Evolutionary conservation across 352 stramenopile genomes (phyloP), one percentile per base, ranked within the genome.

Genomic region (Pythium rishiriense): DNA sequence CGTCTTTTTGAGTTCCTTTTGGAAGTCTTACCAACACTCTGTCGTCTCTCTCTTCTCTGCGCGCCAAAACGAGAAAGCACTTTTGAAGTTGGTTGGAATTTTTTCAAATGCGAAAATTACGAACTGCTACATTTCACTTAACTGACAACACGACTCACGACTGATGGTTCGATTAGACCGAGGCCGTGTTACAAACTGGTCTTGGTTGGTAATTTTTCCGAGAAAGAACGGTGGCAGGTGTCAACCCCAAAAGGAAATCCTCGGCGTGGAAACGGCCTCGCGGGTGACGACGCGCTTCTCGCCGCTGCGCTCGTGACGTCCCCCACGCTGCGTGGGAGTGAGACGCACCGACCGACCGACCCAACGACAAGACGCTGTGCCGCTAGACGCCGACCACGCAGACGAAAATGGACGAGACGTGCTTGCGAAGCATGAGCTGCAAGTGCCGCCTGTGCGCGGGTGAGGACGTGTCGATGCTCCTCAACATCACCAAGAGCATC

Each of bases 391-490:
- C 2, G 33, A 12, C 37, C 22, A 47, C 49, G 19, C 41, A 50
- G n/a, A 37, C 14, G 46, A 65, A 31, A n/a, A 93, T 93, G 84
- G 77, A 72, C 31, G 82, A 91, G 41, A 89, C 87, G 74, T 96
- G 87, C 51, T 73, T 94, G 39, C 85, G 87, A 59, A 94, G 88
- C 69, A 91, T 93, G 81, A 96, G 78, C 67, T 96, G 87, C 79
- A 90, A 61, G 60, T 96, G 87, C 74, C 77, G 69, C 50, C 81
- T 94, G 62, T 96, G 87, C 69, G 75, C 81, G 21, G 84, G 85
- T 62, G 88, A 94, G 61, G 85, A 96, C 67, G 72, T 94, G 29
- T 76, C 79, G 11, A 82, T 75, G 62, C 73, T 96, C 11, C 72
- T 91, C 62, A 86, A 68, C 69, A 91, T 96, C 58, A 84, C 81